Evolutionary conservation across 2,329 filamentous ascomycete genomes (phyloP).

Genomic region (Aspergillus nomiae): DNA sequence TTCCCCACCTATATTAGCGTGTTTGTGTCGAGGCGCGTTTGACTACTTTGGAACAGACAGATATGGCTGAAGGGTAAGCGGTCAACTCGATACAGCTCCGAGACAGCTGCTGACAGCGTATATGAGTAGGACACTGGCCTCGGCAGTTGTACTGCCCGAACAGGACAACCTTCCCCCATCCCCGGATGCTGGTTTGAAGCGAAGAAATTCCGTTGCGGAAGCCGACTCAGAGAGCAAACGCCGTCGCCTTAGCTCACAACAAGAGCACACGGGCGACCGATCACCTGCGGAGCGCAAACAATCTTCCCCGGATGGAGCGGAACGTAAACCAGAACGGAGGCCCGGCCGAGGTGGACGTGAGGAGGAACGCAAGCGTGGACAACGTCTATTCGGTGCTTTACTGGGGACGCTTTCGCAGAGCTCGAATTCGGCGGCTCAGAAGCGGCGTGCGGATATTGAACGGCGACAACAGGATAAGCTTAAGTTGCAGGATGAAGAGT

Average conservation of each 20-base stretch:
- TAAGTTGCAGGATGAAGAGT: conserved; percentile 74
- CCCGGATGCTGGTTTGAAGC: conserved; percentile 46
- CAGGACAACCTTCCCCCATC: conserved; percentile 29
- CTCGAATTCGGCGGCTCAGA: conserved; percentile 63
- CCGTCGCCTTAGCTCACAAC: conserved; percentile 48
- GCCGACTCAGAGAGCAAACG: conserved; percentile 53
- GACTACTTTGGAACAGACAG: neutral
- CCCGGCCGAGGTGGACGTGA: conserved; percentile 48
- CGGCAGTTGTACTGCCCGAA: conserved; percentile 57
- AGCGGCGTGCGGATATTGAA: conserved; percentile 77
- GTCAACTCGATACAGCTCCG: conserved; percentile 2
- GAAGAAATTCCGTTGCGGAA: conserved; percentile 55
- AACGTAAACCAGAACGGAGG: conserved; percentile 20
- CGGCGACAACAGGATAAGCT: conserved; percentile 76
- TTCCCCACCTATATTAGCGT: neutral
- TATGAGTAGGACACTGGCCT: conserved; percentile 46
- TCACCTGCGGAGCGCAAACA: conserved; percentile 24
- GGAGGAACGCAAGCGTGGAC: conserved; percentile 82
- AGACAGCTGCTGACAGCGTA: conserved; percentile 6
- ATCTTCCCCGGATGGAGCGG: conserved; percentile 23
- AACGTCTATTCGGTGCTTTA: conserved; percentile 81
- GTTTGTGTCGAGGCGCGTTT: neutral
- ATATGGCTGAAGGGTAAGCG: conserved; percentile 22
- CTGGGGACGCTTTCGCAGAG: conserved; percentile 77
- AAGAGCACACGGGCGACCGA: conserved; percentile 24